Evolutionary conservation across 176 grass and related monocot genomes (phyloP), one percentile per base, ranked within the genome.

Genomic region (Phoenix dactylifera): DNA sequence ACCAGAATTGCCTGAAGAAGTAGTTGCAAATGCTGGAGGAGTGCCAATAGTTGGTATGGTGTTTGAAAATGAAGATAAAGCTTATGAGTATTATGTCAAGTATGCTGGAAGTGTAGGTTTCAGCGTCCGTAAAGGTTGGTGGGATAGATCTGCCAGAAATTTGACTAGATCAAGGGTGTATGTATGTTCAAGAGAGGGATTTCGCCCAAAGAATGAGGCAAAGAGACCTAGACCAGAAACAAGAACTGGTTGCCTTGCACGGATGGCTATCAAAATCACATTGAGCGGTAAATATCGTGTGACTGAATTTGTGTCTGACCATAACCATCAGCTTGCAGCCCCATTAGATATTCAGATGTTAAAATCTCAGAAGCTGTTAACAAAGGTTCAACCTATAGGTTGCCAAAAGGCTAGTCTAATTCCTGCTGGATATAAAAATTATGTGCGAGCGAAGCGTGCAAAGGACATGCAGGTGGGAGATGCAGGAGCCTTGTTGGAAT

Each of bases 341-440:
- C 91, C 91, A 18, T 87, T 96, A 74, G 91, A 90, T 67, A 96
- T 96, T 69, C 83, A 87, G 57, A 74, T 87, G 77, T 58, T 96
- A 65, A 96, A 74, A 67, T 87, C 83, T 24, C 75, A 85, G 62
- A 86, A 74, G 52, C 35, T 72, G 25, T 72, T 72, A 52, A 63
- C 68, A 48, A 77, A 92, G 28, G 68, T 72, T 68, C 73, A 70
- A 63, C 66, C 77, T 79, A 77, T 70, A 79, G 83, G 58, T 58
- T 69, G 65, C 57, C 65, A 64, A 16, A 81, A 78, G 76, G 65
- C 72, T 60, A 78, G 68, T 59, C 56, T 74, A 44, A 89, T 96
- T 70, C 91, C 86, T 72, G 54, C 60, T 67, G 80, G 73, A 5
- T 90, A 87, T 73, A 87, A 84, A 57, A 96, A 90, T 64, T 96